These are phyloP conservation scores for Silene conica DNA, from an alignment of 148 eudicot genomes.

Conservation along the genomic window DNA sequence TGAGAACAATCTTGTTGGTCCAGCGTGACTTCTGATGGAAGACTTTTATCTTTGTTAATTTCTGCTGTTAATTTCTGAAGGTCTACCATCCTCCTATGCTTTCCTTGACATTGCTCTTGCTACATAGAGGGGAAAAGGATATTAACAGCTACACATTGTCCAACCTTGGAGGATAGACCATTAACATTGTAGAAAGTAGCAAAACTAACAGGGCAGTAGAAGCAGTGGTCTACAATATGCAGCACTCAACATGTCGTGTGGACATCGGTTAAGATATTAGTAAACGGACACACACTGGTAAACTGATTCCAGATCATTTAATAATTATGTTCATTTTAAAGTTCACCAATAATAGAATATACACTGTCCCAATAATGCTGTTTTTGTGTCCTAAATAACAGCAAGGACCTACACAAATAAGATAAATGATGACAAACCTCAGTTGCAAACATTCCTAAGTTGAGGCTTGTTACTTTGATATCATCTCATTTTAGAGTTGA, in stretches of 20 bases:
- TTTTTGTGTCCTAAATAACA: not conserved
- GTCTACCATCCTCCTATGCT: not conserved
- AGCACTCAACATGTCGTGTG: not conserved
- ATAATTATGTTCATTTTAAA: not conserved
- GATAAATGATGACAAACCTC: not conserved
- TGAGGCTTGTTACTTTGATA: not conserved
- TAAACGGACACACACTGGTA: not conserved
- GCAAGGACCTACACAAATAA: not conserved
- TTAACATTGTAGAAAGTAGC: not conserved
- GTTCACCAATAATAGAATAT: not conserved
- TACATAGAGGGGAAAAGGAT: slow-evolving; percentile 14
- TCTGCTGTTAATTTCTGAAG: slow-evolving; percentile 6
- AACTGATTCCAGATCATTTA: not conserved
- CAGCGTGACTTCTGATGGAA: slow-evolving; percentile 5
- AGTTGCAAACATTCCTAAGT: not conserved
- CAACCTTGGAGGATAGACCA: not conserved
- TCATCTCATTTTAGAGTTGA: slow-evolving; percentile 8
- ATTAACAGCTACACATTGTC: not conserved
- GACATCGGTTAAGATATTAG: not conserved
- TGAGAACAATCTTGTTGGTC: slow-evolving; percentile 17
- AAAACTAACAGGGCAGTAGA: not conserved
- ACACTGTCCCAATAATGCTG: not conserved
- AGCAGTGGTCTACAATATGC: not conserved
- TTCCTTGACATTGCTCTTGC: slow-evolving; percentile 20
- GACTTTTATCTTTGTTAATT: slow-evolving; percentile 12